phyloP scores from a whole-genome alignment of 1,284 basidiomycete genomes.

The Crepidotus sp. region DNA sequence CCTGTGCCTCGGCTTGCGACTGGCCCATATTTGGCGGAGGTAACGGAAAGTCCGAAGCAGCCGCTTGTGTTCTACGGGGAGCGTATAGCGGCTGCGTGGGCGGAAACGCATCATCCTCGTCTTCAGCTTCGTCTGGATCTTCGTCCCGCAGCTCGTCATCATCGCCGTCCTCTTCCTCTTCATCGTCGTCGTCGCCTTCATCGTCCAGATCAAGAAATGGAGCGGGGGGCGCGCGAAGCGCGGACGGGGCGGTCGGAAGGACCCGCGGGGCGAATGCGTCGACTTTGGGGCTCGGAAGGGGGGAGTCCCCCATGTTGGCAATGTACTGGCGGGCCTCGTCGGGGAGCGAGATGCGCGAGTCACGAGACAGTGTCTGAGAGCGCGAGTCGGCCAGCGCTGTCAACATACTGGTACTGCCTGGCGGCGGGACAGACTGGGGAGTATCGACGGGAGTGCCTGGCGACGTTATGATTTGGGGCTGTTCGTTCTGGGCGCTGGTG shows the following conservation, averaged over 20 bases:
- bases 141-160: slow-evolving; percentile 16
- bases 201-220: slow-evolving; percentile 60
- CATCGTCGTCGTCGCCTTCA: slow-evolving; percentile 32
- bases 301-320: slow-evolving; percentile 55
- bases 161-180: slow-evolving; percentile 26
- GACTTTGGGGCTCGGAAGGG: slow-evolving; percentile 42
- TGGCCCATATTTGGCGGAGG: slow-evolving; percentile 18
- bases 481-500: slow-evolving; percentile 4
- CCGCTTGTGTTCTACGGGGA: slow-evolving; percentile 2
- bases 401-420: slow-evolving; percentile 15
- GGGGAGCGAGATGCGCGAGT: slow-evolving; percentile 59
- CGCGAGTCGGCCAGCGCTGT: slow-evolving; percentile 24
- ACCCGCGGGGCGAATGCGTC: slow-evolving; percentile 27
- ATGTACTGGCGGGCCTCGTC: slow-evolving; percentile 69
- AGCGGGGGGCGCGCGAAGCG: background rate
- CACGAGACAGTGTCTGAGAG: slow-evolving; percentile 31
- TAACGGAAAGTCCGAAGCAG: slow-evolving; percentile 18
- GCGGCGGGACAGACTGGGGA: background rate
- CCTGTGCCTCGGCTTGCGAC: slow-evolving; percentile 13
- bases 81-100: slow-evolving; percentile 12
- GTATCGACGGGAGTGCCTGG: slow-evolving; percentile 9
- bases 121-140: slow-evolving; percentile 14
- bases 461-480: slow-evolving; percentile 12
- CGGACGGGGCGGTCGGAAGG: slow-evolving; percentile 11
- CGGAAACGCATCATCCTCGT: slow-evolving; percentile 16